A percentile compares a stretch with the other conserved stretches of the same genome.
phyloP scores from a whole-genome alignment of 371 early-diverging fungal genomes.

The Actinomortierella ambigua region DNA sequence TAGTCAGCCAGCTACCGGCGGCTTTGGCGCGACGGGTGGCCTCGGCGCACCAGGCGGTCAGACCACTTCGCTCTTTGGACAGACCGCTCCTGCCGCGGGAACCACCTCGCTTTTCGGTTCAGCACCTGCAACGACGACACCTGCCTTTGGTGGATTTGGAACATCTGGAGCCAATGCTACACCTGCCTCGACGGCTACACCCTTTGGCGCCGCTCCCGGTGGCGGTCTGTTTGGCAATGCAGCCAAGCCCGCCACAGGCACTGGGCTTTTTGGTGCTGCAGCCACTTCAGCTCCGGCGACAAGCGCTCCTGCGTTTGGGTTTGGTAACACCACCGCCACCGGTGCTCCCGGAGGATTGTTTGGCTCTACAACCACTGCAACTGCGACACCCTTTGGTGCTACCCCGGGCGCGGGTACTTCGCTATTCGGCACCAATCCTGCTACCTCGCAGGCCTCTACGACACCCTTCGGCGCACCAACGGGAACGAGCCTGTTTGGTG shows the following conservation, averaged over 20 bases:
- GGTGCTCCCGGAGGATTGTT: slow-evolving; percentile 31
- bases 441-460: slow-evolving; percentile 12
- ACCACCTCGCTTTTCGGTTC: slow-evolving; percentile 56
- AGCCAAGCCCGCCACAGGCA: slow-evolving; percentile 43
- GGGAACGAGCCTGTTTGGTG: slow-evolving; percentile 34
- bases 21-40: slow-evolving; percentile 47
- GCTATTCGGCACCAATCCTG: slow-evolving; percentile 48
- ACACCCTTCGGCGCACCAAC: slow-evolving; percentile 26
- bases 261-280: slow-evolving; percentile 46
- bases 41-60: slow-evolving; percentile 40
- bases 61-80: slow-evolving; percentile 60
- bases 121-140: slow-evolving; percentile 35
- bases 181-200: slow-evolving; percentile 45
- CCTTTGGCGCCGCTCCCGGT: slow-evolving; percentile 50
- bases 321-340: slow-evolving; percentile 38
- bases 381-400: slow-evolving; percentile 39
- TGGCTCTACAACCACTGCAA: slow-evolving; percentile 20
- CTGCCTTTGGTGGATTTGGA: slow-evolving; percentile 53
- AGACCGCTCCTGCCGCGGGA: slow-evolving; percentile 54
- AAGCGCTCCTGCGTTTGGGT: slow-evolving; percentile 39
- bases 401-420: slow-evolving; percentile 39
- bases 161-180: slow-evolving; percentile 52
- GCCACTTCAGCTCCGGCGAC: slow-evolving; percentile 19
- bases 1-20: slow-evolving; percentile 52
- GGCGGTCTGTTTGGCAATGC: slow-evolving; percentile 53